Base-by-base conservation (phyloP, 176 grass and related monocot genomes). In the Calamus simplicifolius region DNA sequence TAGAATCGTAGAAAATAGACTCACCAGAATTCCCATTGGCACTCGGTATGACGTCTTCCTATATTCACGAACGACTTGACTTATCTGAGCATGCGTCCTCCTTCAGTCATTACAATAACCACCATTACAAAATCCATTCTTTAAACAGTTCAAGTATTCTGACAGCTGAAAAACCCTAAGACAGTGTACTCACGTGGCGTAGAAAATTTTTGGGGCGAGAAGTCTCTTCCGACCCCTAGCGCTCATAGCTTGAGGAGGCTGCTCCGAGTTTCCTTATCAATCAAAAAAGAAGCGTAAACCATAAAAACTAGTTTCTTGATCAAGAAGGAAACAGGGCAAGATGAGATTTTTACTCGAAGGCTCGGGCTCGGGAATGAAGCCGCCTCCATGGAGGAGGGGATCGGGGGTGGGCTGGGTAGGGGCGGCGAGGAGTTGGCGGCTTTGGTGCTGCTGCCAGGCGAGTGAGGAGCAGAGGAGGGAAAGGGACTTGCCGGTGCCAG, bases 31-130 rank as follows among this genome's bases (percentile, higher is more conserved):
- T 43, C 68, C 80, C 91, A 96, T 96, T 59, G 74, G 78, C 63
- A 80, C 86, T 59, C 91, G 68, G 71, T 96, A 96, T 2, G 86
- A 73, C 16, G 91, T 96, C 69, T 96, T 96, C 83, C 77, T 88
- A 66, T 82, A 87, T 75, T 96, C 91, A 56, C 91, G 86, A 66
- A 96, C 69, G 66, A 96, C 91, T 67, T 96, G 91, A 54, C 64
- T 90, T 81, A 96, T 96, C 79, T 96, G 91, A 0, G 91, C 75
- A 71, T 96, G 91, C n/a, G 91, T 96, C 80, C 91, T 96, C 86
- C 91, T 96, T 83, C 62, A 75, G 66, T 64, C 25, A 19, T 5
- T 27, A 65, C 30, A 59, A 56, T 51, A 81, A 60, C 27, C 17
- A 64, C 50, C 54, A 23, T 67, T 18, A 67, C 28, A 31, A 54